Conservation (phyloP, 768 basidiomycete species). For the Suillus placidus region DNA sequence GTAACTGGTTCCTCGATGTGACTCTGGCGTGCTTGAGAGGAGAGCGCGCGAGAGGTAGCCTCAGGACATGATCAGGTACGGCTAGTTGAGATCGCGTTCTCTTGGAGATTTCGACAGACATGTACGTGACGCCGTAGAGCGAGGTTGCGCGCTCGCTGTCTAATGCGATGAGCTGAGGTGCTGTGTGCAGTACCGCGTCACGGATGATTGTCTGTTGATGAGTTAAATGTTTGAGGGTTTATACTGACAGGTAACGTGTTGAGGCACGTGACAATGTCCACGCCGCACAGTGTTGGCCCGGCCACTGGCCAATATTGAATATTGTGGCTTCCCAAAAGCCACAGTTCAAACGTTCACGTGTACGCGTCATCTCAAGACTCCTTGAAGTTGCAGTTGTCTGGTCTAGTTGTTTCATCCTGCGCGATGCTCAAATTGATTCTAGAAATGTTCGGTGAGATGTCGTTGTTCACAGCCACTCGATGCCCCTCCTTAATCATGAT, state of each 20-base stretch:
- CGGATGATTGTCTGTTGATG: neutral
- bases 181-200: neutral
- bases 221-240: neutral
- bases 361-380: neutral
- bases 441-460: neutral
- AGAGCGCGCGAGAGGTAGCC: slow-evolving; percentile 46
- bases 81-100: slow-evolving; percentile 56
- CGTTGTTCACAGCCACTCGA: neutral
- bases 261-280: slow-evolving; percentile 2
- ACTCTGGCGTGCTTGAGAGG: slow-evolving; percentile 57
- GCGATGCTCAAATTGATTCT: neutral
- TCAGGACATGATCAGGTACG: slow-evolving; percentile 49
- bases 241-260: slow-evolving; percentile 2
- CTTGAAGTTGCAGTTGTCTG: neutral
- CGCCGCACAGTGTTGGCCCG: neutral
- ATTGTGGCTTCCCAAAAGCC: neutral
- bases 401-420: neutral
- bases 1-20: slow-evolving; percentile 17
- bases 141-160: neutral
- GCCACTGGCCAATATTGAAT: no score
- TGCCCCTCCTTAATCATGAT: neutral
- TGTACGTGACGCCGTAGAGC: neutral
- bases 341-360: neutral
- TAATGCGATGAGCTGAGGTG: neutral
- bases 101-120: slow-evolving; percentile 14